Conservation (phyloP, 768 basidiomycete genomes). For the Kwoniella dejecticola region DNA sequence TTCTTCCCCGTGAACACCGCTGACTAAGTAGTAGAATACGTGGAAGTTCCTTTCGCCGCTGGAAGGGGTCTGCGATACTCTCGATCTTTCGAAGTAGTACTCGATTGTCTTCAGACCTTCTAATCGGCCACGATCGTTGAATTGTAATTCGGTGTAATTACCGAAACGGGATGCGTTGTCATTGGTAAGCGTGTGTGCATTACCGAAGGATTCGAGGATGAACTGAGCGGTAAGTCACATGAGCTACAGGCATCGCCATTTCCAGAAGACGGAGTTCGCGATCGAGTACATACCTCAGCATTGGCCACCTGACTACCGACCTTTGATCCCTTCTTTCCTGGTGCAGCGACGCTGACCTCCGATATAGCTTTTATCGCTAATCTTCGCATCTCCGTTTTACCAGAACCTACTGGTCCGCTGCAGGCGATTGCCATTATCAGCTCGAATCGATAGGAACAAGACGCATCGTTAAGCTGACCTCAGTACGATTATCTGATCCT, state of each 20-base stretch:
- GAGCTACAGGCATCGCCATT: background rate
- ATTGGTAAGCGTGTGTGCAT: slow-evolving; percentile 76
- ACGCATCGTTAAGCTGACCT: no score
- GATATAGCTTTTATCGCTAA: slow-evolving; percentile 89
- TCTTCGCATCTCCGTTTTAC: slow-evolving; percentile 87
- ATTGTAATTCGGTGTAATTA: slow-evolving; percentile 97
- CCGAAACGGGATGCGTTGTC: slow-evolving; percentile 95
- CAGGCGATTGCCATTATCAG: background rate
- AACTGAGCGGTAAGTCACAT: slow-evolving; percentile 58
- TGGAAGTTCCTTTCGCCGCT: slow-evolving; percentile 92
- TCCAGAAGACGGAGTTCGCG: no score
- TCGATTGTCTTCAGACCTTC: slow-evolving; percentile 92
- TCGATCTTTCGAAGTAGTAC: slow-evolving; percentile 89
- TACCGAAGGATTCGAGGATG: slow-evolving; percentile 91
- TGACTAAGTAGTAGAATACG: slow-evolving; percentile 94
- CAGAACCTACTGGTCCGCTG: slow-evolving; percentile 89
- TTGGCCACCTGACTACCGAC: slow-evolving; percentile 83
- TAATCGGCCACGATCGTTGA: slow-evolving; percentile 85
- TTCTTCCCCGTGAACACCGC: slow-evolving; percentile 86
- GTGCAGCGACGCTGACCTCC: slow-evolving; percentile 82
- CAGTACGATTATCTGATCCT: slow-evolving; percentile 87
- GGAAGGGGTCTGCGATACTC: slow-evolving; percentile 75
- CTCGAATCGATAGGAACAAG: no score
- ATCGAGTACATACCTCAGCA: slow-evolving; percentile 61
- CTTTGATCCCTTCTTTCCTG: slow-evolving; percentile 92